phyloP scores from a whole-genome alignment of 2,329 filamentous ascomycete species.

The Hawksworthiomyces lignivorus region DNA sequence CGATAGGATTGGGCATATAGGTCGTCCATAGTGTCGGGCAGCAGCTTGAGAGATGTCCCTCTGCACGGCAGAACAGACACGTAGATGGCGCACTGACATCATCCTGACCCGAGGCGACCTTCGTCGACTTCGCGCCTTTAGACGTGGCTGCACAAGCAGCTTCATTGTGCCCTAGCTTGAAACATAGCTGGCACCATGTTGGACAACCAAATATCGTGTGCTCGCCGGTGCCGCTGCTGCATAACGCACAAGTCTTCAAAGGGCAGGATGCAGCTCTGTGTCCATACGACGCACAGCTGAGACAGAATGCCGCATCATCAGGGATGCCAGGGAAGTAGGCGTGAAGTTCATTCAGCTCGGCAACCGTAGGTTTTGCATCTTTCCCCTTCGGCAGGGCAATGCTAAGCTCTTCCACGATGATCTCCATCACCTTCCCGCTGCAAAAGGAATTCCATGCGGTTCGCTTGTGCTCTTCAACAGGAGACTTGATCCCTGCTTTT shows the following conservation, averaged over 20 bases:
- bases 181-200: no score
- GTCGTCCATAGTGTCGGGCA: slow-evolving; percentile 47
- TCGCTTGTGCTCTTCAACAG: background rate
- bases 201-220: slow-evolving; percentile 48
- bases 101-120: no score
- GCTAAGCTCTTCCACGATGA: background rate
- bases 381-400: background rate
- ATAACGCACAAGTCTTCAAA: slow-evolving; percentile 39
- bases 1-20: slow-evolving; percentile 34
- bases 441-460: background rate
- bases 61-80: slow-evolving; percentile 5
- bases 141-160: no score
- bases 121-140: no score
- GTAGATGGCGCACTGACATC: no score
- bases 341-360: slow-evolving; percentile 24
- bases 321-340: slow-evolving; percentile 45
- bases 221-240: slow-evolving; percentile 26
- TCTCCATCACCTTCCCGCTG: background rate
- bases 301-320: slow-evolving; percentile 37
- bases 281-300: slow-evolving; percentile 41
- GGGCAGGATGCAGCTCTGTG: slow-evolving; percentile 41
- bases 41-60: background rate
- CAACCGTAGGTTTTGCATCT: no score
- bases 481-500: no score
- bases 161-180: no score